These are phyloP conservation scores for Myxozyma melibiosi DNA, from an alignment of 805 yeast genomes.

Conservation along the genomic window DNA sequence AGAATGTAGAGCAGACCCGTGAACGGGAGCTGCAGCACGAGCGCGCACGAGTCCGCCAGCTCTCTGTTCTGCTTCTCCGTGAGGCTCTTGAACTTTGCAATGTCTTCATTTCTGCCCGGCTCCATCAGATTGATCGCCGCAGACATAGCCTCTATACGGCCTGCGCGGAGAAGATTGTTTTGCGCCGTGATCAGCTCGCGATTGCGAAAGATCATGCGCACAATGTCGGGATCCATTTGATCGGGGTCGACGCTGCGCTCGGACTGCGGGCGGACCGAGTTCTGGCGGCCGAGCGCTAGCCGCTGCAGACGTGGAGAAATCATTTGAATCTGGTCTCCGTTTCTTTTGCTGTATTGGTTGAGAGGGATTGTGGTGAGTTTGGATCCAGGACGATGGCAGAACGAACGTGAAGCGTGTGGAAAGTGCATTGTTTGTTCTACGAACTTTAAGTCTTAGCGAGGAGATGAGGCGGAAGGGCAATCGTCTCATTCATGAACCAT, in stretches of 20 bases:
- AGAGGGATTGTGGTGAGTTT: no score
- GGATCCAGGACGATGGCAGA: no score
- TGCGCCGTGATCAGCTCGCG: neutral
- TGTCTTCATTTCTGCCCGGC: neutral
- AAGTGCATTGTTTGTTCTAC: neutral
- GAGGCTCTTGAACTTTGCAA: neutral
- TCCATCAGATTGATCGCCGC: neutral
- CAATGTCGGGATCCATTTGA: neutral
- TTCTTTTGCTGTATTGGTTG: no score
- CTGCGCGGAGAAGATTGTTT: neutral
- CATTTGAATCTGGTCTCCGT: no score
- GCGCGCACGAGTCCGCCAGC: neutral
- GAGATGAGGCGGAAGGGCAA: no score
- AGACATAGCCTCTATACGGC: neutral
- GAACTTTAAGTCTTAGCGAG: no score
- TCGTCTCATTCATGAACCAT: no score
- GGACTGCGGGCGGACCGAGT: neutral
- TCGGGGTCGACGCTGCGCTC: neutral
- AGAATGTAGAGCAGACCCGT: neutral
- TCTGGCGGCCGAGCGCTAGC: conserved; percentile 1
- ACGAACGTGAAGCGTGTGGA: neutral
- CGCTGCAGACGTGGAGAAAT: conserved; percentile 2
- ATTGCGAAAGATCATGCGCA: neutral
- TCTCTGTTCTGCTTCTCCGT: neutral
- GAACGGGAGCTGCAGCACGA: neutral